A percentile compares a stretch with the other conserved stretches of the same genome.
Conservation (phyloP, 805 yeast species). For the Suhomyces emberorum region DNA sequence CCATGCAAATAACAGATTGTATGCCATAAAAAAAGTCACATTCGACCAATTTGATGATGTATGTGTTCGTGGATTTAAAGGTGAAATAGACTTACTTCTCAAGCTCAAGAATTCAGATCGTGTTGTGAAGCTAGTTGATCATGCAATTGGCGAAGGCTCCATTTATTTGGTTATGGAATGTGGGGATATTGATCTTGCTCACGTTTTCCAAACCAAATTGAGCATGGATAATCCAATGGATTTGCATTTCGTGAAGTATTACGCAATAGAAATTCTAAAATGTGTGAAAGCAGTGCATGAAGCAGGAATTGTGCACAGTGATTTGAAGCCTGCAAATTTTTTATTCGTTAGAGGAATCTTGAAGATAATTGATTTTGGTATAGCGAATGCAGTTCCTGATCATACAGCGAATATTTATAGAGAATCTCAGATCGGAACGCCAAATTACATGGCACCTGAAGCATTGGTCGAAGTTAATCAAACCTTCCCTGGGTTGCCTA, state of each 20-base stretch:
- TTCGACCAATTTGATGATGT: conserved; percentile 78
- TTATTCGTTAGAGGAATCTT: conserved; percentile 77
- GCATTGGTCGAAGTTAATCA: conserved; percentile 64
- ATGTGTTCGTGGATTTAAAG: conserved; percentile 76
- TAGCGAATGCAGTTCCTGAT: conserved; percentile 91
- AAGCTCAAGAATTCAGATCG: conserved; percentile 57
- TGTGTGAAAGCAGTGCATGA: conserved; percentile 89
- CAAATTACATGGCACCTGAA: conserved; percentile 98
- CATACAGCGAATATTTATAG: conserved; percentile 87
- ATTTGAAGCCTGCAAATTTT: conserved; percentile 65
- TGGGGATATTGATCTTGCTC: conserved; percentile 88
- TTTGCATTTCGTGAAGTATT: conserved; percentile 72
- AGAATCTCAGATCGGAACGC: conserved; percentile 91
- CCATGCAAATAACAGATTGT: conserved; percentile 48
- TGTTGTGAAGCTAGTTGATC: conserved; percentile 76
- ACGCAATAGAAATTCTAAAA: conserved; percentile 70
- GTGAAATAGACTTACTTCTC: conserved; percentile 76
- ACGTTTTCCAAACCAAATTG: conserved; percentile 60
- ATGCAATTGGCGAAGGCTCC: conserved; percentile 61
- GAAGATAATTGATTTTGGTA: conserved; percentile 93
- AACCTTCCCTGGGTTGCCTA: conserved; percentile 21
- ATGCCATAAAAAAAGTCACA: conserved; percentile 78
- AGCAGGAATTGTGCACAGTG: conserved; percentile 82
- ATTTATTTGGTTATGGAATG: conserved; percentile 86
- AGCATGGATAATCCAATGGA: conserved; percentile 45